Percentiles rank a stretch among this genome's conserved stretches.
phyloP scores from a whole-genome alignment of 1,284 basidiomycete species.

The Trichosporon faecale region DNA sequence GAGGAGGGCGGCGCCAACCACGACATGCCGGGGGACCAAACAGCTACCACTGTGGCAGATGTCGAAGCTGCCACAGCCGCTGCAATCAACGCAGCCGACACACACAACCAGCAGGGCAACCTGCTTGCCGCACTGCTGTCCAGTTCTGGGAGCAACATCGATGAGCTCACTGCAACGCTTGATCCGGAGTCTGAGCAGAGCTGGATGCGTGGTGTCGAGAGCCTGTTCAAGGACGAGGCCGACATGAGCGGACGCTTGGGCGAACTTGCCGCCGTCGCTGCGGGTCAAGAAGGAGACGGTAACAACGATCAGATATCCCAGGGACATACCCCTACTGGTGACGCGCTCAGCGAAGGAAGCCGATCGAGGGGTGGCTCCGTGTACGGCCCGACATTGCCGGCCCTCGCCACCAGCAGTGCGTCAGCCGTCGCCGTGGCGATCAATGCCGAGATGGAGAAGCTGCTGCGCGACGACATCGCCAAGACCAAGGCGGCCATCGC shows the following conservation, averaged over 20 bases:
- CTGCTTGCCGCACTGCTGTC: constrained; percentile 44
- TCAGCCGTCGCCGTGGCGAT: constrained; percentile 31
- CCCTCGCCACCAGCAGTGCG: neutral
- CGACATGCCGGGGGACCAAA: neutral
- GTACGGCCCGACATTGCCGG: neutral
- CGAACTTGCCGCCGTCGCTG: constrained; percentile 44
- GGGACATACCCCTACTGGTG: neutral
- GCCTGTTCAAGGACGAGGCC: constrained; percentile 38
- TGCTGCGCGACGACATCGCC: constrained; percentile 40
- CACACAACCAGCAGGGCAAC: constrained; percentile 37
- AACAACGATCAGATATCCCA: neutral
- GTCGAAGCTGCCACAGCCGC: constrained; percentile 13
- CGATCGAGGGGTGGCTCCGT: neutral
- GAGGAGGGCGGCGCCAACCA: constrained; percentile 5
- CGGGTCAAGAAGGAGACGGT: constrained; percentile 28
- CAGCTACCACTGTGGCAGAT: neutral
- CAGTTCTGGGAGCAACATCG: constrained; percentile 16
- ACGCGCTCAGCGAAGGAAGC: neutral
- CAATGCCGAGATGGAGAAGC: constrained; percentile 43
- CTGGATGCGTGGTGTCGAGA: constrained; percentile 45
- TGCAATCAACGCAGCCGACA: constrained; percentile 2
- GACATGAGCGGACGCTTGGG: constrained; percentile 40
- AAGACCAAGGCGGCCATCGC: constrained; percentile 36
- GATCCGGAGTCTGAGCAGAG: constrained; percentile 22
- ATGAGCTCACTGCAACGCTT: constrained; percentile 28